Conservation (phyloP, 352 stramenopile species). For the Globisporangium nagaii region DNA sequence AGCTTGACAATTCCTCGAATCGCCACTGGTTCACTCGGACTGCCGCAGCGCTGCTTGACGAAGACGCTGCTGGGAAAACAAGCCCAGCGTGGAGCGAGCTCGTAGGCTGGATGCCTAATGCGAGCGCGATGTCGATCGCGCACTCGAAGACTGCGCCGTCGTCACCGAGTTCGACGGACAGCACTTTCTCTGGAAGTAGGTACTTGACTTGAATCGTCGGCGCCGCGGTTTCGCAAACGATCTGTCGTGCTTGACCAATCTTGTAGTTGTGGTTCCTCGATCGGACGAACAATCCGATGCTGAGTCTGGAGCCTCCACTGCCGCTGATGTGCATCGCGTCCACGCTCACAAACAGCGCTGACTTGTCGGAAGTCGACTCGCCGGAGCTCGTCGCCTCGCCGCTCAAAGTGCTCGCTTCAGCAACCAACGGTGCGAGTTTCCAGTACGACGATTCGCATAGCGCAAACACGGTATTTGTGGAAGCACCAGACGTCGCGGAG, state of each 20-base stretch:
- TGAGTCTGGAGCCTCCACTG: constrained; percentile 19
- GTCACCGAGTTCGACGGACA: constrained; percentile 34
- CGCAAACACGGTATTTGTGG: constrained; percentile 37
- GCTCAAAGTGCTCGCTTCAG: constrained; percentile 16
- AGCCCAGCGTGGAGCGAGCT: constrained; percentile 33
- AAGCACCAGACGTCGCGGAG: constrained; percentile 1
- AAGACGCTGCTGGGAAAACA: constrained; percentile 28
- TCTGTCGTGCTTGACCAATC: constrained; percentile 25
- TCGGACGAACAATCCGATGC: constrained; percentile 37
- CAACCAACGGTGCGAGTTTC: constrained; percentile 49
- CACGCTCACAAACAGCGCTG: constrained; percentile 36
- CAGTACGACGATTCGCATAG: constrained; percentile 69
- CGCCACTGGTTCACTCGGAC: constrained; percentile 25
- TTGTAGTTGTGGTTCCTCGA: constrained; percentile 30
- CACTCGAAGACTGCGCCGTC: constrained; percentile 42
- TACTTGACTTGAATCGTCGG: constrained; percentile 36
- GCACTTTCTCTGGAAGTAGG: constrained; percentile 28
- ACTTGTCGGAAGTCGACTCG: constrained; percentile 17
- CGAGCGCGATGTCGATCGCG: constrained; percentile 48
- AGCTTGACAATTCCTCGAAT: constrained; percentile 16
- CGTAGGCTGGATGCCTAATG: constrained; percentile 26
- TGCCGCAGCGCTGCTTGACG: neutral
- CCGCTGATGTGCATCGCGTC: neutral
- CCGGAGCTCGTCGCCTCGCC: neutral
- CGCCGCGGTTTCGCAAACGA: constrained; percentile 15